Evolutionary conservation across 2,329 filamentous ascomycete species (phyloP).

Genomic region (Tolypocladium nubicola): DNA sequence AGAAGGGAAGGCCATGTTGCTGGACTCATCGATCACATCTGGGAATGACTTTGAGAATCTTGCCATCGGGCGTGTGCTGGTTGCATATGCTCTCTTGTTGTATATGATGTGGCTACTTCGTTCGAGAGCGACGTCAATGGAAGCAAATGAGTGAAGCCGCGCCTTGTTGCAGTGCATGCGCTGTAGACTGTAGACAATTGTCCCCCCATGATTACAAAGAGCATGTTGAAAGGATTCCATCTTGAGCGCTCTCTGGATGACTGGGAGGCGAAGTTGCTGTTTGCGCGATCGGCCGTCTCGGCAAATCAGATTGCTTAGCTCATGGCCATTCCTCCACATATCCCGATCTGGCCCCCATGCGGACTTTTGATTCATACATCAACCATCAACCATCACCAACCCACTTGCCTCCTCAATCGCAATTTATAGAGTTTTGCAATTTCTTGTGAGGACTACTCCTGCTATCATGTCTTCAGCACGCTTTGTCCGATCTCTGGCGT

Average conservation of each 20-base stretch:
- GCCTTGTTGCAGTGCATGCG: no score
- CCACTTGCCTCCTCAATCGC: background rate
- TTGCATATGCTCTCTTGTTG: background rate
- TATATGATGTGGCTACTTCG: background rate
- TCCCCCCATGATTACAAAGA: background rate
- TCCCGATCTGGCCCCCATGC: background rate
- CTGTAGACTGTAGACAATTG: no score
- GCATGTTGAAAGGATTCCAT: background rate
- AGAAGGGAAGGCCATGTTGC: background rate
- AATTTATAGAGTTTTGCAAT: background rate
- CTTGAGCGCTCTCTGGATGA: background rate
- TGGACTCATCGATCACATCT: background rate
- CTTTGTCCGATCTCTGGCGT: background rate
- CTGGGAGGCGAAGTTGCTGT: background rate
- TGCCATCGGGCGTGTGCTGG: background rate
- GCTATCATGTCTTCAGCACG: background rate
- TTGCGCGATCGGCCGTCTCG: background rate
- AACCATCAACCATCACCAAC: background rate
- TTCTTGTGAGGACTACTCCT: no score
- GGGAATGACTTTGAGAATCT: background rate
- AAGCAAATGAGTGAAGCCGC: background rate
- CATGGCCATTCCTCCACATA: background rate
- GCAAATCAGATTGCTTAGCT: background rate
- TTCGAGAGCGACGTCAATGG: background rate
- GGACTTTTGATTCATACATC: background rate